Evolutionary conservation across 1,139 yeast genomes (phyloP).

Genomic region (Pichia sp.): DNA sequence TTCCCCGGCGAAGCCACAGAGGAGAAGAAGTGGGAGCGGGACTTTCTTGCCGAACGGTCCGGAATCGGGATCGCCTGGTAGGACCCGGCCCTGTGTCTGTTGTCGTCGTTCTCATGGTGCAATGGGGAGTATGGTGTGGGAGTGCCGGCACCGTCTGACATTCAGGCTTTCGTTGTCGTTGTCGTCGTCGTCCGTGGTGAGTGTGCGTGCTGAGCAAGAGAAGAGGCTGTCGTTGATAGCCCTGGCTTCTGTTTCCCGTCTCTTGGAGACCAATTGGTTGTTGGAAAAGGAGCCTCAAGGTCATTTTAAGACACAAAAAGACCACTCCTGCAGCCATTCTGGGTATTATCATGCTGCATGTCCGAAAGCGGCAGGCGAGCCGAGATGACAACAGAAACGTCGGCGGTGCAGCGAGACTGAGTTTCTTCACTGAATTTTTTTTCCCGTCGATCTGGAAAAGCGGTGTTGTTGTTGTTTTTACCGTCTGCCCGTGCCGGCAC

Average conservation of each 20-base stretch:
- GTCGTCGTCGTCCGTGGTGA: background rate
- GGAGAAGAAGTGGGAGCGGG: slow-evolving; percentile 22
- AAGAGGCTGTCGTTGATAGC: no score
- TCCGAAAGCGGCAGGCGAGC: background rate
- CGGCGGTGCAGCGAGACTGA: background rate
- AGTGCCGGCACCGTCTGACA: background rate
- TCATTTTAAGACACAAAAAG: background rate
- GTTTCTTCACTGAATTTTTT: background rate
- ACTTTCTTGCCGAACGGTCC: slow-evolving; percentile 14
- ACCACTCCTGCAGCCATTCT: background rate
- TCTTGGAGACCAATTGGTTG: background rate
- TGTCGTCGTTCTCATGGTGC: background rate
- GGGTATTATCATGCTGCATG: background rate
- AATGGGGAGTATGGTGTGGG: slow-evolving; percentile 15
- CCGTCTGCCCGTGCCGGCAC: no score
- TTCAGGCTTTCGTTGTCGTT: background rate
- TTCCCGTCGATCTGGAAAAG: background rate
- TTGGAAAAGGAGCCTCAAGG: background rate
- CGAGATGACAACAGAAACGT: background rate
- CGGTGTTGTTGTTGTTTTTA: background rate
- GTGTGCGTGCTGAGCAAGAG: no score
- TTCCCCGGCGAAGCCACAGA: slow-evolving; percentile 43
- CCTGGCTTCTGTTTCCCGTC: no score
- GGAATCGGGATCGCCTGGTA: slow-evolving; percentile 23
- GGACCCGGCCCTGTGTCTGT: slow-evolving; percentile 1